Evolutionary conservation across 768 basidiomycete genomes (phyloP).

Genomic region (Mycena belliarum): DNA sequence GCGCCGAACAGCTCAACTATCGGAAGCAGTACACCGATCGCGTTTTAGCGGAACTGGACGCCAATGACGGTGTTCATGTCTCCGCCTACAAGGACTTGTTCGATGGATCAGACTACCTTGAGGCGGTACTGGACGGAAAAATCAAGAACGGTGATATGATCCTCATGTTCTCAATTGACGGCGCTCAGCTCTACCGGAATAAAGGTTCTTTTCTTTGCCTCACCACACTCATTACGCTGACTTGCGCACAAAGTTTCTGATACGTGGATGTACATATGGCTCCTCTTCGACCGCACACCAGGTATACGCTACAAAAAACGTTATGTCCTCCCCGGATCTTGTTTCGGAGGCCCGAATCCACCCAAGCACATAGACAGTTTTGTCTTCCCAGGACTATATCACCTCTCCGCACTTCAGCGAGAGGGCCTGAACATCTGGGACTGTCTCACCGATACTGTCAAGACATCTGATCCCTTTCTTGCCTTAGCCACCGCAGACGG

Average conservation of each 20-base stretch:
- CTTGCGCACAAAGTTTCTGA: slow-evolving; percentile 44
- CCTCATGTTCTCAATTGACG: slow-evolving; percentile 37
- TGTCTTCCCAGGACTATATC: slow-evolving; percentile 27
- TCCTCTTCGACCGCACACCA: slow-evolving; percentile 31
- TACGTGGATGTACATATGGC: slow-evolving; percentile 41
- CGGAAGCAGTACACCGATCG: slow-evolving; percentile 22
- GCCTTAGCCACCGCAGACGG: slow-evolving; percentile 24
- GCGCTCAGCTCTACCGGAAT: slow-evolving; percentile 41
- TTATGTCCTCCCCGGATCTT: too few relatives aligned
- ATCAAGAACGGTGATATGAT: slow-evolving; percentile 30
- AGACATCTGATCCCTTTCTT: slow-evolving; percentile 11
- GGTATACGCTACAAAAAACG: slow-evolving; percentile 32
- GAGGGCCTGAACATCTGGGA: slow-evolving; percentile 2
- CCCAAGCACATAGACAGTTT: slow-evolving; percentile 32
- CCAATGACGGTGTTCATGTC: neutral
- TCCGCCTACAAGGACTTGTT: slow-evolving; percentile 27
- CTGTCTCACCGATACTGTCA: neutral
- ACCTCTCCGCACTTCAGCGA: slow-evolving; percentile 19
- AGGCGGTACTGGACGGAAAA: slow-evolving; percentile 11
- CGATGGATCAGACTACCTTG: slow-evolving; percentile 29
- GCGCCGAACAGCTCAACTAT: slow-evolving; percentile 31
- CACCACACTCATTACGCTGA: too few relatives aligned
- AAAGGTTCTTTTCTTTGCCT: too few relatives aligned
- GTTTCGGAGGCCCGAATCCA: slow-evolving; percentile 35
- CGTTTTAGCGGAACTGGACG: slow-evolving; percentile 12